Percentiles rank a stretch among this genome's conserved stretches.
Evolutionary conservation across 148 eudicot species (phyloP).

Genomic region (Oxyria digyna): DNA sequence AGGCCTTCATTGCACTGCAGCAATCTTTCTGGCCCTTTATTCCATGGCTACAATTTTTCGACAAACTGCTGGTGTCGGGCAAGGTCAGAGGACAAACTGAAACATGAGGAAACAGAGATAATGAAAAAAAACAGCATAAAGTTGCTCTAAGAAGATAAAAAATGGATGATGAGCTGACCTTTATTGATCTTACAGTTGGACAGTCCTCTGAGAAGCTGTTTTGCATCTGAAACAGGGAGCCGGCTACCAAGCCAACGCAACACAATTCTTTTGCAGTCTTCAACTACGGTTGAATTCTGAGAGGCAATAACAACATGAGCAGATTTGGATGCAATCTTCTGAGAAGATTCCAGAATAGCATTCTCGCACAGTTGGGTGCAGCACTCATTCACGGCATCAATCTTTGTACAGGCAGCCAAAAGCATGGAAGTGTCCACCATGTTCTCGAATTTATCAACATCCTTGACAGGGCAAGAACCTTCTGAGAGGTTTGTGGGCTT

Average conservation of each 20-base stretch:
- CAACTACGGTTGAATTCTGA: constrained; percentile 40
- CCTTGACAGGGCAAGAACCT: constrained; percentile 76
- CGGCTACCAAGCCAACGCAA: constrained; percentile 83
- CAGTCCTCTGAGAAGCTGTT: constrained; percentile 73
- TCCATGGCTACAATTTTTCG: constrained; percentile 39
- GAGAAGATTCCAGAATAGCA: constrained; percentile 79
- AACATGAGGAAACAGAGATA: constrained; percentile 8
- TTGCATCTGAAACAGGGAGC: constrained; percentile 61
- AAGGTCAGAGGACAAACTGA: constrained; percentile 85
- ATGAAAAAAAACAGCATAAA: neutral
- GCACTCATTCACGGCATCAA: constrained; percentile 79
- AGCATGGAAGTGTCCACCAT: constrained; percentile 50
- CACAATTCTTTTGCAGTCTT: constrained; percentile 64
- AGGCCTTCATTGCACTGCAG: constrained; percentile 54
- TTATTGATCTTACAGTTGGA: constrained; percentile 83
- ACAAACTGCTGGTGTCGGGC: constrained; percentile 45
- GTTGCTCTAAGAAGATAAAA: neutral
- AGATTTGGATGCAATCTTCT: constrained; percentile 47
- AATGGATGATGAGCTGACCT: constrained; percentile 27
- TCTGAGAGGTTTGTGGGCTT: constrained; percentile 68
- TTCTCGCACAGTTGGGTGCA: constrained; percentile 77
- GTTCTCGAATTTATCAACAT: constrained; percentile 61
- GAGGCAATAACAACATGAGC: constrained; percentile 32
- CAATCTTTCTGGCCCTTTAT: constrained; percentile 43
- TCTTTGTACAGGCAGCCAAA: constrained; percentile 60